Evolutionary conservation across 345 rosid species (phyloP).

Genomic region (Citrus medica): DNA sequence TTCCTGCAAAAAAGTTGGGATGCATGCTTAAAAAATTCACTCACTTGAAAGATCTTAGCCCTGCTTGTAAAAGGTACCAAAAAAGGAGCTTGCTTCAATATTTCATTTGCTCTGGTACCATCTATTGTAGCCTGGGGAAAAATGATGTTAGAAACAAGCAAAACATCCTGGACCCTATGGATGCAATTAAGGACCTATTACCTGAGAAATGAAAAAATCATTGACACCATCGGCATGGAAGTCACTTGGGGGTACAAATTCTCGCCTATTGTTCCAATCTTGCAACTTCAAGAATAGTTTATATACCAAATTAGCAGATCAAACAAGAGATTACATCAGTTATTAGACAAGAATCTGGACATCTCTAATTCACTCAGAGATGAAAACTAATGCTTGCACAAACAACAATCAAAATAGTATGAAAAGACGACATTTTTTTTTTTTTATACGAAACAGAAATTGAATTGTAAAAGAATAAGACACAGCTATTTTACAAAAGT

Average conservation of each 20-base stretch:
- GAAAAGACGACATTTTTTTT: too few relatives aligned
- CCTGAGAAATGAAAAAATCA: conserved; percentile 94
- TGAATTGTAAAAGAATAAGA: neutral
- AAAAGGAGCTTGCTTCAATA: conserved; percentile 95
- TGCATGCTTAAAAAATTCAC: neutral
- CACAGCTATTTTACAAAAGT: neutral
- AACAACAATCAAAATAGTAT: neutral
- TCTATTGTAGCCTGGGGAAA: conserved; percentile 68
- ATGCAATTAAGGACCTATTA: conserved; percentile 28
- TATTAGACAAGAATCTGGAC: neutral
- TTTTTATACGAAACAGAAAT: neutral
- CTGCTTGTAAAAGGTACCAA: conserved; percentile 94
- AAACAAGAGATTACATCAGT: neutral
- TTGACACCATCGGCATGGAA: conserved; percentile 93
- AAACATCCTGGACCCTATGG: conserved; percentile 6
- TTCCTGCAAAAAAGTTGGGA: neutral
- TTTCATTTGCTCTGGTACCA: conserved; percentile 87
- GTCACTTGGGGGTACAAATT: conserved; percentile 74
- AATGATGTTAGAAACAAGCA: conserved; percentile 10
- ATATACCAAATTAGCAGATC: conserved; percentile 18
- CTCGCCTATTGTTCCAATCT: conserved; percentile 93
- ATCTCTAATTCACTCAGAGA: neutral
- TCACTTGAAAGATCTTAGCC: conserved; percentile 82
- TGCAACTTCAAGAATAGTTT: conserved; percentile 58
- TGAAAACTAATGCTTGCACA: neutral